Evolutionary conservation across 306 rosid species (phyloP).

Genomic region (Geum urbanum): DNA sequence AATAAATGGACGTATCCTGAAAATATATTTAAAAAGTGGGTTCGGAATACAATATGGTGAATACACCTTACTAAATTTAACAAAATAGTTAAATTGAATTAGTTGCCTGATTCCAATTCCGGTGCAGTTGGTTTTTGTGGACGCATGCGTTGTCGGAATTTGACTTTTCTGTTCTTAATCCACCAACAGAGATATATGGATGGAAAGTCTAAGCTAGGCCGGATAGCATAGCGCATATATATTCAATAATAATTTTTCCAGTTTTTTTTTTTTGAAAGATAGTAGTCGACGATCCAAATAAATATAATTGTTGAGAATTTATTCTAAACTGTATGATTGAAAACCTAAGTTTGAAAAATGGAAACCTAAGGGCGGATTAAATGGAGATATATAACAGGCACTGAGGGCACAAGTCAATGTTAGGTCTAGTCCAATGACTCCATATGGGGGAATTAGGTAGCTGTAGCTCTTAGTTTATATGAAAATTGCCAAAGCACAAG

Average conservation of each 20-base stretch:
- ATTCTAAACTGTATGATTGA: neutral
- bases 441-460: constrained; percentile 9
- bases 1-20: no score
- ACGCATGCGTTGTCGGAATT: constrained; percentile 9
- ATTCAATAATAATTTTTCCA: neutral
- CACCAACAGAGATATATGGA: neutral
- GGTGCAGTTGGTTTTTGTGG: neutral
- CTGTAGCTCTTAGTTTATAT: neutral
- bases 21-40: no score
- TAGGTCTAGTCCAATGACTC: constrained; percentile 15
- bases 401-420: constrained; percentile 16
- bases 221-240: neutral
- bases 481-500: neutral
- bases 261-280: neutral
- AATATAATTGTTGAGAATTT: neutral
- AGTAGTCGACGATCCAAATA: neutral
- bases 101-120: no score
- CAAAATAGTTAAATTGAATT: no score
- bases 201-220: neutral
- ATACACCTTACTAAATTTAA: no score
- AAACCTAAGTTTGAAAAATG: neutral
- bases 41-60: no score
- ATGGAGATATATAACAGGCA: constrained; percentile 2
- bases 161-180: constrained; percentile 17
- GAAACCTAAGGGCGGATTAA: neutral